Percentiles rank a stretch among this genome's conserved stretches.
phyloP scores from a whole-genome alignment of 169 alveolate genomes.

The Plasmodium malariae region DNA sequence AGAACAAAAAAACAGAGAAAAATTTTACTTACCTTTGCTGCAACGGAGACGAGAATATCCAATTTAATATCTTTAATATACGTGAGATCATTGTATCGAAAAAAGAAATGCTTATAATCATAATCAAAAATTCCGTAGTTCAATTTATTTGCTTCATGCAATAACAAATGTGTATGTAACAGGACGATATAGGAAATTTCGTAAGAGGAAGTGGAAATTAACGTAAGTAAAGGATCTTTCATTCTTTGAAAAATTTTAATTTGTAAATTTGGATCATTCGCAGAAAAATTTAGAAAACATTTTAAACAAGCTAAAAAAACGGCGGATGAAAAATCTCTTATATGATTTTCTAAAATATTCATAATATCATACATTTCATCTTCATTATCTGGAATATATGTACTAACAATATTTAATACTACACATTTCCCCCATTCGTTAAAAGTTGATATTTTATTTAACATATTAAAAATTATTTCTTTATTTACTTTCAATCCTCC shows the following conservation, averaged over 20 bases:
- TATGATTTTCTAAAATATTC: constrained; percentile 96
- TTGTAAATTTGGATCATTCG: constrained; percentile 82
- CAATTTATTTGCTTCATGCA: constrained; percentile 71
- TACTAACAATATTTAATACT: constrained; percentile 92
- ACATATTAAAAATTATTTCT: constrained; percentile 90
- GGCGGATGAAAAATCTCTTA: constrained; percentile 95
- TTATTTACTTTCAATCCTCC: constrained; percentile 94
- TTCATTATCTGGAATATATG: constrained; percentile 93
- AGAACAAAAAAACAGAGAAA: not conserved
- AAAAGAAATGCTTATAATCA: constrained; percentile 86
- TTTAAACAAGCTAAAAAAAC: constrained; percentile 94
- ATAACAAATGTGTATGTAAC: constrained; percentile 79
- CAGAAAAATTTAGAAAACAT: constrained; percentile 87
- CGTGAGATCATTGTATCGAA: constrained; percentile 89
- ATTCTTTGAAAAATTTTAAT: constrained; percentile 84
- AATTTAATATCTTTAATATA: constrained; percentile 89
- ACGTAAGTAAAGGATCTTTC: constrained; percentile 88
- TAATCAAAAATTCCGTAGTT: constrained; percentile 78
- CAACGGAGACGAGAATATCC: constrained; percentile 85
- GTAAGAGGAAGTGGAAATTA: constrained; percentile 83
- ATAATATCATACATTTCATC: constrained; percentile 97
- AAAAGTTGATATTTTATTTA: constrained; percentile 86
- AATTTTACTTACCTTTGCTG: constrained; percentile 81
- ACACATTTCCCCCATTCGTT: constrained; percentile 98
- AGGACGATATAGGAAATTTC: constrained; percentile 88